phyloP scores from a whole-genome alignment of 2,329 filamentous ascomycete species.

The Esteya vermicola region DNA sequence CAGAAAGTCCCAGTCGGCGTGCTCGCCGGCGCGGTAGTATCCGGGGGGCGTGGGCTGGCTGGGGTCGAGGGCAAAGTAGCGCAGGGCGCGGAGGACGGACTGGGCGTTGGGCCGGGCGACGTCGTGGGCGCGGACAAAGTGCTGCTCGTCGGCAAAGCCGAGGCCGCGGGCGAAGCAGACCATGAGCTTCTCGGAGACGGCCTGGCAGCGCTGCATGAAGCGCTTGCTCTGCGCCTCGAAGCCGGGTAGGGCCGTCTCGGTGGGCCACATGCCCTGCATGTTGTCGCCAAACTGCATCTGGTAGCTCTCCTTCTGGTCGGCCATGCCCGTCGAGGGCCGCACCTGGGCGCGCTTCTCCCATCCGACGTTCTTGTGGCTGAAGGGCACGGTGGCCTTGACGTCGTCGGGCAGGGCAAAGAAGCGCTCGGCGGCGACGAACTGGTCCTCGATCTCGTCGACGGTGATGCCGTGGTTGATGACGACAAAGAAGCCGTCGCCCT shows the following conservation, averaged over 20 bases:
- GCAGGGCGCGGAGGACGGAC: slow-evolving; percentile 27
- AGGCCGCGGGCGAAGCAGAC: slow-evolving; percentile 42
- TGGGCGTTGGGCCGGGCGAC: slow-evolving; percentile 32
- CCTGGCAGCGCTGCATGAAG: slow-evolving; percentile 42
- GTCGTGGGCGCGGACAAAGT: slow-evolving; percentile 41
- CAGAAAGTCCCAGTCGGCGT: slow-evolving; percentile 49
- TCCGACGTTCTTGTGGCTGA: slow-evolving; percentile 39
- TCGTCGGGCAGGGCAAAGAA: slow-evolving; percentile 40
- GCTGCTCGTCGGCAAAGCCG: slow-evolving; percentile 25
- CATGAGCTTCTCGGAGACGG: slow-evolving; percentile 41
- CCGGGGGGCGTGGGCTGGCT: slow-evolving; percentile 20
- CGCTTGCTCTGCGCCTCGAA: slow-evolving; percentile 28
- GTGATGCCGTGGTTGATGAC: slow-evolving; percentile 32
- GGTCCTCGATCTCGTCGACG: slow-evolving; percentile 27
- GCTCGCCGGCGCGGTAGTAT: slow-evolving; percentile 43
- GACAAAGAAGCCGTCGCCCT: slow-evolving; percentile 45
- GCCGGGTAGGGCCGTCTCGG: slow-evolving; percentile 27
- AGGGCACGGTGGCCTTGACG: slow-evolving; percentile 38
- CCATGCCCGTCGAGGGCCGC: slow-evolving; percentile 41
- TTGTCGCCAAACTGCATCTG: slow-evolving; percentile 43
- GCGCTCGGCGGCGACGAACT: slow-evolving; percentile 19
- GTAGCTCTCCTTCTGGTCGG: slow-evolving; percentile 48
- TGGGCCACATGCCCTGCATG: slow-evolving; percentile 32
- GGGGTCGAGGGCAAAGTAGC: slow-evolving; percentile 11
- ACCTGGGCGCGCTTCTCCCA: slow-evolving; percentile 47